Evolutionary conservation across 306 rosid genomes (phyloP), one percentile per base, ranked within the genome.

Genomic region (Gleditsia sinensis): DNA sequence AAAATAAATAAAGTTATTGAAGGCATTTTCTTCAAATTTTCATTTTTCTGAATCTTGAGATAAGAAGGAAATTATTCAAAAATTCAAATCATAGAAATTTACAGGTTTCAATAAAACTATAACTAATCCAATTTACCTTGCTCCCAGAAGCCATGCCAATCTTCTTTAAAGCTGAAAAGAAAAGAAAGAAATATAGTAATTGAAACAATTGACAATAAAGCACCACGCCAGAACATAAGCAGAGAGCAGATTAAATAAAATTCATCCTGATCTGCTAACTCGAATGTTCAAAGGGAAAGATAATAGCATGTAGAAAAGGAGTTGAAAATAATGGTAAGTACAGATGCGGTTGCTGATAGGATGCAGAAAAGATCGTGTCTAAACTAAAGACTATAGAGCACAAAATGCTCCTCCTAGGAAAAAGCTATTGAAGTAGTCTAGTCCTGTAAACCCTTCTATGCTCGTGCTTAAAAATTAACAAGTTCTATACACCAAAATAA

Each of bases 141-240:
- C 79, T 76, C 46, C 69, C 90, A 77, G 92, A 75, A 73, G 83
- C 80, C 48, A 43, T 11, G 46, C 81, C 83, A 55, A 67, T 72
- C 71, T 75, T 80, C 65, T 83, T 83, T 0, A 79, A 62, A 81
- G 86, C 99, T 95, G 97, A 56, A 85, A 86, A 83, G 21, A 49
- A 7, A 54, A 37, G 48, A 42, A 10, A 11, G 7, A 24, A 59
- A 54, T 33, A 3, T 32, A 34, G 56, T 17, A 45, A 64, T 53
- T 71, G 40, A 55, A 25, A 48, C 3, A 51, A 17, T 9, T 16
- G 54, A 42, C 27, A 11, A 75, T 20, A 60, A 58, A 78, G 19
- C 34, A 58, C 24, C 54, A 37, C 37, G 23, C 45, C 19, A 49
- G 37, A 80, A 48, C 21, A 66, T 7, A 57, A 66, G 37, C 53